Percentiles rank a stretch among this genome's conserved stretches.
Evolutionary conservation across 305 asterid genomes (phyloP).

Genomic region (Fraxinus dipetala): DNA sequence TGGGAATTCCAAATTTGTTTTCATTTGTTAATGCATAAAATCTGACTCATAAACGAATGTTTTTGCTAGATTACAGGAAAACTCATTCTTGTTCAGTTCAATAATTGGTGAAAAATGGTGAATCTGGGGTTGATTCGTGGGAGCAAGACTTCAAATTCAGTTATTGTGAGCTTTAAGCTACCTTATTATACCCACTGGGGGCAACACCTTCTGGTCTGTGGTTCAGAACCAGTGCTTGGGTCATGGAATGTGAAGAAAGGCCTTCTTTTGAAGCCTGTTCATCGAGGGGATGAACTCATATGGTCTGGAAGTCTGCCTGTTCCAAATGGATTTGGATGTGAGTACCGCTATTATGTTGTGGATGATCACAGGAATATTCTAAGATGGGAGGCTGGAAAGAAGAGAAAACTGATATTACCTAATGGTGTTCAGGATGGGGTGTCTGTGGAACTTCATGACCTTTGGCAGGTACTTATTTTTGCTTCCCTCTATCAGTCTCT

Average conservation of each 20-base stretch:
- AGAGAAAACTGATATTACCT: constrained; percentile 66
- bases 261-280: constrained; percentile 71
- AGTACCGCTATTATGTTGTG: constrained; percentile 86
- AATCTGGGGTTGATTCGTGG: constrained; percentile 49
- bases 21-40: background rate
- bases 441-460: constrained; percentile 76
- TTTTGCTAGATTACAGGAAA: constrained; percentile 28
- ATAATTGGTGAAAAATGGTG: constrained; percentile 41
- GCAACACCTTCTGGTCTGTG: constrained; percentile 75
- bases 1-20: background rate
- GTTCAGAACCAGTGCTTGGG: constrained; percentile 82
- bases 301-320: constrained; percentile 74
- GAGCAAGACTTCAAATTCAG: constrained; percentile 50
- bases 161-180: constrained; percentile 63
- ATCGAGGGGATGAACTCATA: constrained; percentile 75
- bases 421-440: constrained; percentile 64
- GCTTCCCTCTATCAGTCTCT: constrained; percentile 2
- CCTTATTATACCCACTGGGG: constrained; percentile 97
- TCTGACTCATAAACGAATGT: background rate
- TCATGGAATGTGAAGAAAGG: constrained; percentile 90
- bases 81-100: constrained; percentile 13
- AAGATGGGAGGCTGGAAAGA: constrained; percentile 80
- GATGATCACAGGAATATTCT: constrained; percentile 69
- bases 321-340: constrained; percentile 53
- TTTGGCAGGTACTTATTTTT: constrained; percentile 74